Conservation (phyloP, 1,284 basidiomycete species). For the Naganishia liquefaciens region DNA sequence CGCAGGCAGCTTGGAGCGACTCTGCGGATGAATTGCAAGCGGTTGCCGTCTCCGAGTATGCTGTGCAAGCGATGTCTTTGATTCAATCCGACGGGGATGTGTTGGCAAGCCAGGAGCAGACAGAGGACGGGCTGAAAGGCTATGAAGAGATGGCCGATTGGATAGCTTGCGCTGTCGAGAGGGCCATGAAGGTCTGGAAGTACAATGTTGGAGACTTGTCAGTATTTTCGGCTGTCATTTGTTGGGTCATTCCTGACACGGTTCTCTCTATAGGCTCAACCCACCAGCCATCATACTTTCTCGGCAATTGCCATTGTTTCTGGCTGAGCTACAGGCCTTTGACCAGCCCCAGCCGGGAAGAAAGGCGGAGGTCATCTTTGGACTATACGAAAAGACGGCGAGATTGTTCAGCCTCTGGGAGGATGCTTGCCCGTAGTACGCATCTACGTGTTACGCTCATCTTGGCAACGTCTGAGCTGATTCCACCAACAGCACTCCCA, state of each 20-base stretch:
- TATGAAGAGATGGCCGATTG: constrained; percentile 49
- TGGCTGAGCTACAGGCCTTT: constrained; percentile 50
- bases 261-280: constrained; percentile 32
- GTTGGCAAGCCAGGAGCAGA: constrained; percentile 21
- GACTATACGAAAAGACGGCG: constrained; percentile 48
- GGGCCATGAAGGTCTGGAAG: constrained; percentile 43
- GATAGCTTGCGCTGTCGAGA: constrained; percentile 47
- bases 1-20: constrained; percentile 36
- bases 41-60: constrained; percentile 49
- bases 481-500: constrained; percentile 37
- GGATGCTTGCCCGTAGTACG: constrained; percentile 45
- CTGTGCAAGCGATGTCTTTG: constrained; percentile 32
- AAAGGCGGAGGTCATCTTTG: constrained; percentile 47
- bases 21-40: constrained; percentile 46
- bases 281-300: constrained; percentile 49
- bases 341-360: constrained; percentile 41
- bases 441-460: constrained; percentile 4
- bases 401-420: constrained; percentile 47
- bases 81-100: constrained; percentile 21
- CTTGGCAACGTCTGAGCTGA: background rate
- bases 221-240: background rate
- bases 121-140: constrained; percentile 42
- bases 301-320: constrained; percentile 51
- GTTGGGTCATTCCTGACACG: background rate
- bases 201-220: constrained; percentile 20